Percentiles rank a stretch among this genome's conserved stretches.
Evolutionary conservation across 345 rosid genomes (phyloP).

Genomic region (Salix purpurea): DNA sequence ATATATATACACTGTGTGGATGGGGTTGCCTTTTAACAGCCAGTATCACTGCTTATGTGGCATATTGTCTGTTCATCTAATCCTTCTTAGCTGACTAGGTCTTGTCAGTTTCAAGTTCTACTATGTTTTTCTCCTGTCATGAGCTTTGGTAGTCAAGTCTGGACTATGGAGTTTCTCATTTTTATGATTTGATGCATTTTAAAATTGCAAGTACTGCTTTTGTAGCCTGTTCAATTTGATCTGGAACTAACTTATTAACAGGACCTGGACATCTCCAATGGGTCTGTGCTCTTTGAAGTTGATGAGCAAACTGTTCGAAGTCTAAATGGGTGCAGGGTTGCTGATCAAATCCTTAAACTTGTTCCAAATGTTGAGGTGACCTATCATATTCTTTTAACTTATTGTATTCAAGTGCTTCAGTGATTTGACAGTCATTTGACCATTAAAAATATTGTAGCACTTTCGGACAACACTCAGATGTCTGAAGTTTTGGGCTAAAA

Average conservation of each 20-base stretch:
- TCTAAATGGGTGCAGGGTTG: slow-evolving; percentile 32
- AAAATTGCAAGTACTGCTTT: background rate
- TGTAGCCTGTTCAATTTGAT: slow-evolving; percentile 1
- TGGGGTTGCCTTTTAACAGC: background rate
- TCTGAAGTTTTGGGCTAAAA: slow-evolving; percentile 69
- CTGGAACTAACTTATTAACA: background rate
- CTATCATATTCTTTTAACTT: background rate
- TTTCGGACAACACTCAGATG: slow-evolving; percentile 61
- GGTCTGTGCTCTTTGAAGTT: slow-evolving; percentile 12
- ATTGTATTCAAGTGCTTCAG: background rate
- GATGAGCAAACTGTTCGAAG: slow-evolving; percentile 28
- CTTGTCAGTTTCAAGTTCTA: background rate
- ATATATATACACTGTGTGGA: background rate
- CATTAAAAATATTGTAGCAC: slow-evolving; percentile 34
- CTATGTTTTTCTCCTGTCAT: background rate
- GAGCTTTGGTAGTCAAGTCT: background rate
- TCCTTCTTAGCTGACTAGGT: background rate
- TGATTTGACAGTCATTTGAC: background rate
- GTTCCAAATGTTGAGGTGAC: slow-evolving; percentile 21
- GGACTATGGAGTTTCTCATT: background rate
- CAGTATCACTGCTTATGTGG: background rate
- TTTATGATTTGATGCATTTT: background rate
- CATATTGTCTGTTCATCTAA: background rate
- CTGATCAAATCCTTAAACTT: slow-evolving; percentile 29
- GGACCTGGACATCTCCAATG: slow-evolving; percentile 27